phyloP scores from a whole-genome alignment of 2,329 filamentous ascomycete genomes.

The Cercospora canescens region DNA sequence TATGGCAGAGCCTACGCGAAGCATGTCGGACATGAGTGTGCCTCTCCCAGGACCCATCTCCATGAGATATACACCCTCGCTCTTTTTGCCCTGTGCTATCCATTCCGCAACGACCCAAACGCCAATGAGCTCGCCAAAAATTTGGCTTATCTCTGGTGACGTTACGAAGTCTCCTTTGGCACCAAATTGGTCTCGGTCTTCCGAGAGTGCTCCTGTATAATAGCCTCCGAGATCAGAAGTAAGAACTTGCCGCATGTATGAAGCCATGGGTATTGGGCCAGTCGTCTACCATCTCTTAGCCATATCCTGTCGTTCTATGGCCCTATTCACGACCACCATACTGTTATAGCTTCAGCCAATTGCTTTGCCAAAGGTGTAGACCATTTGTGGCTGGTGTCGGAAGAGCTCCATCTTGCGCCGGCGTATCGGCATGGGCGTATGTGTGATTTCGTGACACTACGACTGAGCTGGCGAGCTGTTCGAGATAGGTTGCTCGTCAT shows the following conservation, averaged over 20 bases:
- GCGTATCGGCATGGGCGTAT: constrained; percentile 18
- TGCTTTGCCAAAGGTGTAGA: constrained; percentile 90
- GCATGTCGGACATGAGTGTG: constrained; percentile 94
- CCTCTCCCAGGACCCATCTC: constrained; percentile 93
- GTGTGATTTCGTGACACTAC: constrained; percentile 11
- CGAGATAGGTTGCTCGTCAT: constrained; percentile 33
- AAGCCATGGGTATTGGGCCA: constrained; percentile 85
- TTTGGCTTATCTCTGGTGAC: constrained; percentile 93
- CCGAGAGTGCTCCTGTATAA: constrained; percentile 70
- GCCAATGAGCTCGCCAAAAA: constrained; percentile 92
- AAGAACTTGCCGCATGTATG: constrained; percentile 98
- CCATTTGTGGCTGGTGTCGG: constrained; percentile 59
- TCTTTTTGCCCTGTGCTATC: constrained; percentile 81
- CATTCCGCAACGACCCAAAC: constrained; percentile 97
- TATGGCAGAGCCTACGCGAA: constrained; percentile 62
- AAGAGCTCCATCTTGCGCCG: constrained; percentile 45
- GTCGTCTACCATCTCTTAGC: constrained; percentile 60
- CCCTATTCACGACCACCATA: constrained; percentile 41
- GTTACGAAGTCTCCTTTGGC: constrained; percentile 92
- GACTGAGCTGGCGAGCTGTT: constrained; percentile 26
- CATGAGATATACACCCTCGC: constrained; percentile 78
- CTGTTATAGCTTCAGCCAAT: constrained; percentile 81
- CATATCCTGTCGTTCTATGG: neutral
- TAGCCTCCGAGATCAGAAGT: constrained; percentile 90
- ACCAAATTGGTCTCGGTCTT: constrained; percentile 85